phyloP scores from a whole-genome alignment of 208 protist genomes.

The Chromosphaera perkinsii region DNA sequence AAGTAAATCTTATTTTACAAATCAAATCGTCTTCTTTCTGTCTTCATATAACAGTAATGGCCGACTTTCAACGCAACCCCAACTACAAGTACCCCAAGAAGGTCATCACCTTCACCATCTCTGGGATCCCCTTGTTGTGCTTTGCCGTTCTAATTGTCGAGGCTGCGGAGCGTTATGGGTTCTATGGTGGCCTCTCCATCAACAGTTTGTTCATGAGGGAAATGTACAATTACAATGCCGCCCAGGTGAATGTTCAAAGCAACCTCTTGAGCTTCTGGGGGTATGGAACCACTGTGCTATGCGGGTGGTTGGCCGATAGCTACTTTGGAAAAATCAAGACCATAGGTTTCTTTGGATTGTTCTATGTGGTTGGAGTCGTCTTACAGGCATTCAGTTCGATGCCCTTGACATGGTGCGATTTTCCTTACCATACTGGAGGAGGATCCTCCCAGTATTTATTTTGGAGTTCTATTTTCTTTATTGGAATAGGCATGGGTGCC shows the following conservation, averaged over 20 bases:
- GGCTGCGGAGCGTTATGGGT: no score
- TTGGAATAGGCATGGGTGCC: no score
- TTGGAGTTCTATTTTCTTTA: no score
- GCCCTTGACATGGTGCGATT: background rate
- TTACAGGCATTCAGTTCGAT: conserved; percentile 52
- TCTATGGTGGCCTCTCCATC: background rate
- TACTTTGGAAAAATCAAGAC: conserved; percentile 57
- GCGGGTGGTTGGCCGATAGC: conserved; percentile 47
- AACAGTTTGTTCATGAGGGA: background rate
- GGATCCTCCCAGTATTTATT: no score
- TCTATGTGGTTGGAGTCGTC: conserved; percentile 52
- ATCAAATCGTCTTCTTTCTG: no score
- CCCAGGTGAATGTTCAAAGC: background rate
- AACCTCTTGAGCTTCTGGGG: conserved; percentile 23
- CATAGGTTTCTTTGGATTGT: conserved; percentile 50
- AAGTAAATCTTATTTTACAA: no score
- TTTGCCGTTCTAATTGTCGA: no score
- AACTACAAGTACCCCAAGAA: no score
- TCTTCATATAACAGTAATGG: no score
- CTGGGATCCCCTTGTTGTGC: no score
- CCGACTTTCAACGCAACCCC: no score
- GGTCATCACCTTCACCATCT: no score
- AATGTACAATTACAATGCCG: background rate
- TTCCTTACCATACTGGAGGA: background rate
- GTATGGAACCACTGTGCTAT: conserved; percentile 48